Conservation (phyloP, 1,284 basidiomycete genomes). For the Cryptococcus sp. region DNA sequence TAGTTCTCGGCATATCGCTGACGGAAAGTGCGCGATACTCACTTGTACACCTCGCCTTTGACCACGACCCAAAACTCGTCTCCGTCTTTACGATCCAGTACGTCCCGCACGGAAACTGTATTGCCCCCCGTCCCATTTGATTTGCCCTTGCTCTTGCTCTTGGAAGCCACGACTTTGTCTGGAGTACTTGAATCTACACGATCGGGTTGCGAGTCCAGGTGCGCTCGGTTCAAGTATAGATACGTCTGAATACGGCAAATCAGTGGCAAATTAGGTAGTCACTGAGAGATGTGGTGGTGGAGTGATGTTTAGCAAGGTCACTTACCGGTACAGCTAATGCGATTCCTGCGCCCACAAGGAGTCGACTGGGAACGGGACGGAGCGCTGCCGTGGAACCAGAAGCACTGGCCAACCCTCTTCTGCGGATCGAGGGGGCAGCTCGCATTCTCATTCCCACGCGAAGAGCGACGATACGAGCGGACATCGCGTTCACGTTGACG, state of each 20-base stretch:
- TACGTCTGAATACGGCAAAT: slow-evolving; percentile 17
- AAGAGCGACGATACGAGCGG: too few relatives aligned
- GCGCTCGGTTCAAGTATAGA: slow-evolving; percentile 23
- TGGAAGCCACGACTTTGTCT: slow-evolving; percentile 14
- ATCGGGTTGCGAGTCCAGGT: slow-evolving; percentile 27
- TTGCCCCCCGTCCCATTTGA: slow-evolving; percentile 7
- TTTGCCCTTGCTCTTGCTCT: neutral
- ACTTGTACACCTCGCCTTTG: slow-evolving; percentile 50
- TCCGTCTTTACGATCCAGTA: slow-evolving; percentile 34
- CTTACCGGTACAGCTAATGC: slow-evolving; percentile 18
- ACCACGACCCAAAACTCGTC: slow-evolving; percentile 49
- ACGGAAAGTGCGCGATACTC: slow-evolving; percentile 15
- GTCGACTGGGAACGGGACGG: neutral
- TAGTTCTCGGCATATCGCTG: neutral
- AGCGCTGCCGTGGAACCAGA: neutral
- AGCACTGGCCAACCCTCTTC: neutral
- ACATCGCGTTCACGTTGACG: too few relatives aligned
- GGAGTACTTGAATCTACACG: slow-evolving; percentile 18
- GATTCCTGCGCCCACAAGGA: slow-evolving; percentile 11
- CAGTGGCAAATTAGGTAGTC: too few relatives aligned
- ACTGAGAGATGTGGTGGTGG: too few relatives aligned
- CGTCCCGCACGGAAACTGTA: slow-evolving; percentile 31
- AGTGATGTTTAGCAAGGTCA: neutral
- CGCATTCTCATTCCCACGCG: too few relatives aligned
- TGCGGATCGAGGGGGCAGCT: neutral